Evolutionary conservation across 2,329 filamentous ascomycete species (phyloP).

Genomic region (Botrytis aclada): DNA sequence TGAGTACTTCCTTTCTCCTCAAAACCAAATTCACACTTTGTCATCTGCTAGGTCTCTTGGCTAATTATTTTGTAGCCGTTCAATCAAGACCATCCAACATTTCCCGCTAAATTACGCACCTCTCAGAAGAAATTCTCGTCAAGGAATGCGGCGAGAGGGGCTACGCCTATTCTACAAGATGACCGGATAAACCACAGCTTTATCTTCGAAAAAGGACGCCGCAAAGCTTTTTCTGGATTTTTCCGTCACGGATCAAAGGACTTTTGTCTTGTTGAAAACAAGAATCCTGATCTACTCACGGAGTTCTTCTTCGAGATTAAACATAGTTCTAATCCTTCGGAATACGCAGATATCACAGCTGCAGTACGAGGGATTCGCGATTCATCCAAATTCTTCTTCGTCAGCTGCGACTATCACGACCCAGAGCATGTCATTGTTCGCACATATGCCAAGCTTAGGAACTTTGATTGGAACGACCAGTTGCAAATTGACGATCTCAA

Average conservation of each 20-base stretch:
- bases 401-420: background rate
- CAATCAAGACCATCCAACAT: background rate
- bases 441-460: background rate
- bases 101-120: background rate
- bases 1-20: background rate
- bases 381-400: background rate
- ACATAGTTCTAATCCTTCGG: background rate
- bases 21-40: background rate
- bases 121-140: background rate
- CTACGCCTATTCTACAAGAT: background rate
- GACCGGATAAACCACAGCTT: background rate
- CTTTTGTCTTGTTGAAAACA: slow-evolving; percentile 7
- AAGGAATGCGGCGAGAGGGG: background rate
- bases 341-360: slow-evolving; percentile 7
- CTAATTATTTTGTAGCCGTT: background rate
- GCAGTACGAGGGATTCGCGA: background rate
- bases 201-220: background rate
- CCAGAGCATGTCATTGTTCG: slow-evolving; percentile 2
- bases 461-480: slow-evolving; percentile 1
- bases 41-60: background rate
- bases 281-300: background rate
- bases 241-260: background rate
- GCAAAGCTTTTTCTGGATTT: background rate
- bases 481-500: background rate
- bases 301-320: background rate